Base-by-base conservation (phyloP, 768 basidiomycete species). In the Hygrophorus pudorinus region DNA sequence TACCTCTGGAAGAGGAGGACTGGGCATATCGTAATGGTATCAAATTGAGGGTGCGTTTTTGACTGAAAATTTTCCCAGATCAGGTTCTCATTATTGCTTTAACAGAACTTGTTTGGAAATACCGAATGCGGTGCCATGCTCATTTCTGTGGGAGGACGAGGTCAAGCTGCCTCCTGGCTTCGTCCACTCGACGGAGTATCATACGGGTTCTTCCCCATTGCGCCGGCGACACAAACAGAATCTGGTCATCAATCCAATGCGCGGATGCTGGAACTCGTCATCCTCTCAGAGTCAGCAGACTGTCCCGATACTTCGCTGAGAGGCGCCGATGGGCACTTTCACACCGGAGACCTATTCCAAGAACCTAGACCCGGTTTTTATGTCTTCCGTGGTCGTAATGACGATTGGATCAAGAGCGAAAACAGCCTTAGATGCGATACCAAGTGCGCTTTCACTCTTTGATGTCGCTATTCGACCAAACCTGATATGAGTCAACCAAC, bases 401-500 rank as follows among this genome's bases (percentile, higher is more conserved):
- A 88, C 52, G 85, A 88, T 60, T 86, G 85, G 85, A 87, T 88
- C 59, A 88, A 87, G 65, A 79, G 78, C 31, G 80, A 84, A 56
- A 83, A 76, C 56, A 79, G 83, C 55, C 64, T 86, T 49, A 74
- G 85, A 41, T 86, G 85, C 54, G 85, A 88, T 54, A 85, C 85
- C 40, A 79, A 76, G 71, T 73, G 61, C 27, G 68, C 66, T 24
- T 6, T 29, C 29, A 28, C 28, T 43, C 13, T 20, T 42, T 24
- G 17, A 41, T 33, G 41, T 3, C 27, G 8, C 39, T 13, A 16
- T 35, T 30, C 14, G 29, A 14, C 10, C 21, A 4, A 31, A 44
- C 18, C 27, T 37, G 16, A 21, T 31, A 41, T 44, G 33, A 46
- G 40, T 52, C 53, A 49, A 53, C 31, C 43, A 38, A 31, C 45